Evolutionary conservation across 345 rosid species (phyloP), one percentile per base, ranked within the genome.

Genomic region (Turnera subulata): DNA sequence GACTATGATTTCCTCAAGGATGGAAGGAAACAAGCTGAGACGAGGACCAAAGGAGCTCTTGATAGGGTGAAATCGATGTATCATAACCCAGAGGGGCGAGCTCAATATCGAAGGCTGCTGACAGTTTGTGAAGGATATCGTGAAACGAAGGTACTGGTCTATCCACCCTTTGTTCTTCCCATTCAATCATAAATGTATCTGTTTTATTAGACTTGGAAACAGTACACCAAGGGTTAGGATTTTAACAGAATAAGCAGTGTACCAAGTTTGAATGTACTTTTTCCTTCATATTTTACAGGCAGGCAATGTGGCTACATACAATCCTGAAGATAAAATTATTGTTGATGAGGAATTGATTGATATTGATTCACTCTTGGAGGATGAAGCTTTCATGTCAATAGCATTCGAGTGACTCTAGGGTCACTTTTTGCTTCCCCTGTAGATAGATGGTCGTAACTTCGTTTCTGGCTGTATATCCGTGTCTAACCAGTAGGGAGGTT

Each of bases 21-120:
- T 22, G 98, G 98, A 62, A 84, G 92, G 69, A 91, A 81, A 72
- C 98, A 88, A 67, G 86, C 88, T 5, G 98, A 91, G 79, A 86
- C 74, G 67, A 84, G 98, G 73, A 70, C 82, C 53, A 76, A 88
- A 61, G 86, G 86, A 64, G 96, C 98, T 22, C 95, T 91, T 58
- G 77, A 84, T 9, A 82, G 98, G 68, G 98, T 91, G 18, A 88
- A 84, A 79, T 91, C 98, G 46, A 91, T 91, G 96, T 90, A 77
- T 70, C 94, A 85, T 46, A 76, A 82, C 68, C 85, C 95, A 5
- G 95, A 88, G 68, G 98, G 84, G 22, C 81, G 94, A 19, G 95
- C 86, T 54, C 98, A 88, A 59, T 91, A 91, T 72, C 81, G 95
- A 32, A 82, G 96, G 69, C 76, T 91, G 73, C 78, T 91, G 43